Conservation (phyloP, 2,329 filamentous ascomycete species). For the Fusarium xylarioides region DNA sequence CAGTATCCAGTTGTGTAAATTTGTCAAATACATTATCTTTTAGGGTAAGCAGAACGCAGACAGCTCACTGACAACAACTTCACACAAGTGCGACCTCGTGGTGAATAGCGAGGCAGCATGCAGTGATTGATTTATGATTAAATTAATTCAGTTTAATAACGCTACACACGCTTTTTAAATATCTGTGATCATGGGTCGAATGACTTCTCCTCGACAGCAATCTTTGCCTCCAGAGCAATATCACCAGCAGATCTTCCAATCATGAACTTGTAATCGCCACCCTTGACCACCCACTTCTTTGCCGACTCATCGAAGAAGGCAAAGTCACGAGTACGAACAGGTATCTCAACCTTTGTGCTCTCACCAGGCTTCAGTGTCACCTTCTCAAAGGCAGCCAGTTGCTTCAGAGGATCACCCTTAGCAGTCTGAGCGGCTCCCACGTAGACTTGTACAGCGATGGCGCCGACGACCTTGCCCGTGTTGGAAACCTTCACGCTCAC, state of each 20-base stretch:
- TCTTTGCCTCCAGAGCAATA: conserved; percentile 34
- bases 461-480: conserved; percentile 61
- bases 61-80: background rate
- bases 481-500: conserved; percentile 66
- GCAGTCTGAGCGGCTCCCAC: conserved; percentile 38
- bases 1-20: background rate
- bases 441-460: conserved; percentile 67
- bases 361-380: conserved; percentile 49
- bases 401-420: conserved; percentile 57
- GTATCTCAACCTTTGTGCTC: conserved; percentile 38
- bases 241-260: conserved; percentile 41
- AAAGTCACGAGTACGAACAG: conserved; percentile 39
- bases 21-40: fast-evolving
- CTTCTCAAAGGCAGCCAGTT: conserved; percentile 74
- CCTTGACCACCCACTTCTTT: conserved; percentile 43
- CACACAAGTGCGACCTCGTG: fast-evolving
- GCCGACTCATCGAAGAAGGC: conserved; percentile 43
- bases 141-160: background rate
- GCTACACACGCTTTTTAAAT: conserved; percentile 10
- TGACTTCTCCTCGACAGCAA: conserved; percentile 31
- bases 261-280: conserved; percentile 43
- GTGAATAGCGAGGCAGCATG: background rate
- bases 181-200: conserved; percentile 23
- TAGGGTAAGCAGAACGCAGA: background rate
- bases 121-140: background rate